Percentiles rank a stretch among this genome's conserved stretches.
phyloP scores from a whole-genome alignment of 768 basidiomycete genomes.

The Lentinula boryana region DNA sequence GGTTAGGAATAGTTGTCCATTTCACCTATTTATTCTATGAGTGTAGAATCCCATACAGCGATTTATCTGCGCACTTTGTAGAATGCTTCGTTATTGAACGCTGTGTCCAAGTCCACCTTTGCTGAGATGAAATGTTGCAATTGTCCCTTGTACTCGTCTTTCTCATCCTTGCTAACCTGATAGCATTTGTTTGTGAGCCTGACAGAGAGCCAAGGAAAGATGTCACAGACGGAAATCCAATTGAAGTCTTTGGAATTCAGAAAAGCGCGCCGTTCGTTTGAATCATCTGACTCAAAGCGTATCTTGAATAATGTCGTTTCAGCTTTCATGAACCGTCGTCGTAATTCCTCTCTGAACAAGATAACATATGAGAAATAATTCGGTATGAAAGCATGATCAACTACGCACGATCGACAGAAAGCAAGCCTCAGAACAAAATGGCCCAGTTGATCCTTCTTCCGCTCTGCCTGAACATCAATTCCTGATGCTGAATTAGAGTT shows the following conservation, averaged over 20 bases:
- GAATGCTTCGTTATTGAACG: conserved; percentile 52
- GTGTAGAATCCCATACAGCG: neutral
- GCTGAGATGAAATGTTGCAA: conserved; percentile 43
- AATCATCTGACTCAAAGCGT: conserved; percentile 61
- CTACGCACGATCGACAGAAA: conserved; percentile 90
- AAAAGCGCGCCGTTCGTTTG: conserved; percentile 58
- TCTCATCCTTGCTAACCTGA: conserved; percentile 60
- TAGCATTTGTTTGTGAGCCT: neutral
- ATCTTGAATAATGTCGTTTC: conserved; percentile 81
- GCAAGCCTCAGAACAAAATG: conserved; percentile 94
- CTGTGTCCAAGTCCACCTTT: conserved; percentile 26
- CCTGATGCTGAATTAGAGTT: conserved; percentile 45
- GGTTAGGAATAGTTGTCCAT: conserved; percentile 93
- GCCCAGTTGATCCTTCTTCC: conserved; percentile 80
- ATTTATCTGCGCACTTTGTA: conserved; percentile 55
- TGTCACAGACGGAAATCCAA: conserved; percentile 49
- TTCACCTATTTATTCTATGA: conserved; percentile 56
- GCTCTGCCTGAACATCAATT: conserved; percentile 50
- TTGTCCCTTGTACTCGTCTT: conserved; percentile 35
- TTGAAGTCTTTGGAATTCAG: conserved; percentile 58
- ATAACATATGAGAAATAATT: neutral
- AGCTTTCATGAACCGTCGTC: conserved; percentile 83
- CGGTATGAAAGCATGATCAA: neutral
- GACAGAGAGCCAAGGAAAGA: neutral
- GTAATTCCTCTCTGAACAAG: conserved; percentile 72